Conservation (phyloP, 805 yeast species). For the Yarrowia bubula region DNA sequence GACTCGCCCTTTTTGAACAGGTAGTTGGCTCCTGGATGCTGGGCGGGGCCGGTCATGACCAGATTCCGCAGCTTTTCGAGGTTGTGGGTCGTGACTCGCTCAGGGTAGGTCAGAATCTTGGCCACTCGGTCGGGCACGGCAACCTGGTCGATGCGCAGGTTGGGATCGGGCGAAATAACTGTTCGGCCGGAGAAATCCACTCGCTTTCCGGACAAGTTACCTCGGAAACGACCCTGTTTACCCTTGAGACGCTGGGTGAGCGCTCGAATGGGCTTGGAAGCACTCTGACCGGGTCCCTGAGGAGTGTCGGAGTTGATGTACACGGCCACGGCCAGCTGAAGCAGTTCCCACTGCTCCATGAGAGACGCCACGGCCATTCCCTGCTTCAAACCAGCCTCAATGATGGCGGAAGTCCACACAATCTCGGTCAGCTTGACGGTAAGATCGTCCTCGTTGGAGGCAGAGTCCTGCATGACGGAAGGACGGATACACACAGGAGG, state of each 20-base stretch:
- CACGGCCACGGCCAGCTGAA: conserved; percentile 94
- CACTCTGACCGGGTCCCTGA: conserved; percentile 45
- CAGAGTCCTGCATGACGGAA: conserved; percentile 89
- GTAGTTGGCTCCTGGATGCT: conserved; percentile 97
- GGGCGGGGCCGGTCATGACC: conserved; percentile 78
- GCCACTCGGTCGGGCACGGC: conserved; percentile 98
- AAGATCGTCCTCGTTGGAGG: conserved; percentile 94
- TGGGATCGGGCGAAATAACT: conserved; percentile 98
- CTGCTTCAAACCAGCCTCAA: conserved; percentile 90
- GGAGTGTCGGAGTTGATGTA: conserved; percentile 96
- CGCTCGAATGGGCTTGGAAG: conserved; percentile 81
- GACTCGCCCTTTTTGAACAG: conserved; percentile 76
- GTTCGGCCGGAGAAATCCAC: conserved; percentile 98
- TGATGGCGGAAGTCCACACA: conserved; percentile 93
- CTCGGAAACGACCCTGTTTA: conserved; percentile 98
- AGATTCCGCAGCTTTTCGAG: conserved; percentile 70
- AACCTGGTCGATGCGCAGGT: conserved; percentile 89
- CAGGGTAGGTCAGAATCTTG: conserved; percentile 93
- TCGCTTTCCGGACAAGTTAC: conserved; percentile 96
- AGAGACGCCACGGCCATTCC: conserved; percentile 89
- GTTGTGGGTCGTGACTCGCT: conserved; percentile 86
- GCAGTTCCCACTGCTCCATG: conserved; percentile 99
- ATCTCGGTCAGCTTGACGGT: conserved; percentile 95
- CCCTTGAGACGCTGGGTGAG: conserved; percentile 97
- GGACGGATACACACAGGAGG: conserved; percentile 99